A percentile compares a stretch with the other conserved stretches of the same genome.
Evolutionary conservation across 1,284 basidiomycete species (phyloP).

Genomic region (Ustilago xerochloae): DNA sequence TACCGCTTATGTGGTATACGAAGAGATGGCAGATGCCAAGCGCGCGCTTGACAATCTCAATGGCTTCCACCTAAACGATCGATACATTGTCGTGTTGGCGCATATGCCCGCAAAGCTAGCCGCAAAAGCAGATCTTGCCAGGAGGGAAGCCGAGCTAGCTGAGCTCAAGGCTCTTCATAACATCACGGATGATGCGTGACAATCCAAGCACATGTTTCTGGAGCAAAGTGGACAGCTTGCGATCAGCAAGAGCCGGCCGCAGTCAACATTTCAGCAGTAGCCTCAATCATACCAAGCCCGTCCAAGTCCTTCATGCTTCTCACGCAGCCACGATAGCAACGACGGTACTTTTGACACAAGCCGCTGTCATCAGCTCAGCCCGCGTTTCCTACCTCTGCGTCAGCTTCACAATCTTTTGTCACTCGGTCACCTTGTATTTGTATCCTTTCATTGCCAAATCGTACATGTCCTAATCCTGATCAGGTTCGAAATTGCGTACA

Average conservation of each 20-base stretch:
- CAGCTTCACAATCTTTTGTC: neutral
- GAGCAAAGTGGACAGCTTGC: neutral
- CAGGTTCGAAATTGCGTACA: too few species aligned
- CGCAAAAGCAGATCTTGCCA: slow-evolving; percentile 90
- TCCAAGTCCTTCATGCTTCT: too few species aligned
- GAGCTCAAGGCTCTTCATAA: slow-evolving; percentile 83
- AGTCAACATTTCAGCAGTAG: too few species aligned
- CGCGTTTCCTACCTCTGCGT: too few species aligned
- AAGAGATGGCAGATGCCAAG: slow-evolving; percentile 74
- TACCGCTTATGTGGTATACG: slow-evolving; percentile 84
- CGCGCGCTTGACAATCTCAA: slow-evolving; percentile 96
- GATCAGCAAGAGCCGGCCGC: too few species aligned
- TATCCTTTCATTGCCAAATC: slow-evolving; percentile 5
- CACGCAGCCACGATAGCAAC: too few species aligned
- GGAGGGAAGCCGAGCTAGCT: slow-evolving; percentile 88
- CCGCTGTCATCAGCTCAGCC: too few species aligned
- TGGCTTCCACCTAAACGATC: slow-evolving; percentile 96
- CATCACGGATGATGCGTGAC: slow-evolving; percentile 60
- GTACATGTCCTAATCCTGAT: neutral
- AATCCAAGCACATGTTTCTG: neutral
- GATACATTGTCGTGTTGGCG: slow-evolving; percentile 92
- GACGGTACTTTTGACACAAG: too few species aligned
- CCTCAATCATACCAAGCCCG: too few species aligned
- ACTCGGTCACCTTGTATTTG: slow-evolving; percentile 15
- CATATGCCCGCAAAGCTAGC: slow-evolving; percentile 93